Evolutionary conservation across 179 eudicot species (phyloP), one percentile per base, ranked within the genome.

Genomic region (Amaranthus tricolor): DNA sequence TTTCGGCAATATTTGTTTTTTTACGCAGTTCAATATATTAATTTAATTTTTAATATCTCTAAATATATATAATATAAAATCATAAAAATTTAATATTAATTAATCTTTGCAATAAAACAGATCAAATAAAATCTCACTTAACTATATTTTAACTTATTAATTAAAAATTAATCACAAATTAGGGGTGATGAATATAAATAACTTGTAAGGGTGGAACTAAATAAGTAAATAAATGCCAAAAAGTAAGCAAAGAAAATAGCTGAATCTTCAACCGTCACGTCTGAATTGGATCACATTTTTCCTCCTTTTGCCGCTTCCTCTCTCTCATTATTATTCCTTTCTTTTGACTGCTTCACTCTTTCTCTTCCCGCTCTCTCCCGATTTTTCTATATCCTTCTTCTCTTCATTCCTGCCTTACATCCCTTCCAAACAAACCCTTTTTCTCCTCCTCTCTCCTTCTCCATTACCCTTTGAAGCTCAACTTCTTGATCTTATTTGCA

Each of bases 331-430:
- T 69, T 62, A 61, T 79, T 74, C 67, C 62, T 68, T 77, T 55
- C 74, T 55, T 81, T 77, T 81, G 72, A 60, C 83, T 40, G 60
- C 74, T 72, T 68, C 60, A 62, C 81, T 73, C 79, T 68, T 69
- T 78, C 70, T 72, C 70, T 52, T 59, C 69, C 49, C 73, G 43
- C 71, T 49, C 68, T 68, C 56, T 54, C n/a, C 66, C 70, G 50
- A 48, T 19, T 51, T 54, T 60, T 31, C 44, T 76, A 69, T 74
- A 74, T 44, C 53, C 70, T 69, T 68, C 76, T 51, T 48, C 67
- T 49, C 59, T 65, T 44, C 72, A 15, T 20, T 43, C 61, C 44
- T 57, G 50, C 20, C 72, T 45, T 12, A 24, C 1, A 21, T 51
- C 52, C 55, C 24, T 17, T 49, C 40, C 52, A 50, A 62, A 15